A percentile compares a stretch with the other conserved stretches of the same genome.
phyloP scores from a whole-genome alignment of 345 rosid species.

The Trapa bicornis region DNA sequence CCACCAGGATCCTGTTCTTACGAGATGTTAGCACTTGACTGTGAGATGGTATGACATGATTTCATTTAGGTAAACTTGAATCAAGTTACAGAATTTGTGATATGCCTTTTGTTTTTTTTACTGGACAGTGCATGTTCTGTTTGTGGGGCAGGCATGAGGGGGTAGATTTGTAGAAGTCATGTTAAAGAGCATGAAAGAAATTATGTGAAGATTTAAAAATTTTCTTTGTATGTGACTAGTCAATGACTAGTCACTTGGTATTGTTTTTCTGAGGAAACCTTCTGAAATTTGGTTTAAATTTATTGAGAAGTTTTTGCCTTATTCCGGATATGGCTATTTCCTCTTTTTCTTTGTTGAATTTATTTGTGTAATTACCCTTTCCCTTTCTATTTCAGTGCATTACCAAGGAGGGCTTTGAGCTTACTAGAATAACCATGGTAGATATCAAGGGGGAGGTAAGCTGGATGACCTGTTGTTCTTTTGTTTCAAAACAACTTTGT shows the following conservation, averaged over 20 bases:
- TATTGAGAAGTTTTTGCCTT: neutral
- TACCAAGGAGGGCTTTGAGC: constrained; percentile 75
- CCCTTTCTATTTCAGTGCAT: constrained; percentile 41
- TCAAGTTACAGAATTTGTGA: neutral
- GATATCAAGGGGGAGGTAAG: constrained; percentile 76
- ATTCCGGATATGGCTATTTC: neutral
- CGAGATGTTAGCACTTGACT: constrained; percentile 78
- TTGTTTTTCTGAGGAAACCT: neutral
- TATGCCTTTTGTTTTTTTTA: neutral
- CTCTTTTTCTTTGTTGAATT: neutral
- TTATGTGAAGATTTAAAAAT: neutral
- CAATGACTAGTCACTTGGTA: neutral
- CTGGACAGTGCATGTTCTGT: neutral
- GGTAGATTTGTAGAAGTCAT: neutral
- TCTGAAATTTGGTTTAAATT: neutral
- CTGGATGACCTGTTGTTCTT: neutral
- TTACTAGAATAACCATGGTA: constrained; percentile 78
- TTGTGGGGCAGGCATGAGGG: neutral
- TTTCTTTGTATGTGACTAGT: neutral
- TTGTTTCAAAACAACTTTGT: neutral
- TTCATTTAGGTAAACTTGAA: neutral
- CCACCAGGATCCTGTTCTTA: constrained; percentile 41
- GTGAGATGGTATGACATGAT: constrained; percentile 67
- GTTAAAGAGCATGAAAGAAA: neutral
- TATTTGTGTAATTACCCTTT: neutral